phyloP scores from a whole-genome alignment of 495 filamentous ascomycete genomes.

The Polyplosphaeria fusca region DNA sequence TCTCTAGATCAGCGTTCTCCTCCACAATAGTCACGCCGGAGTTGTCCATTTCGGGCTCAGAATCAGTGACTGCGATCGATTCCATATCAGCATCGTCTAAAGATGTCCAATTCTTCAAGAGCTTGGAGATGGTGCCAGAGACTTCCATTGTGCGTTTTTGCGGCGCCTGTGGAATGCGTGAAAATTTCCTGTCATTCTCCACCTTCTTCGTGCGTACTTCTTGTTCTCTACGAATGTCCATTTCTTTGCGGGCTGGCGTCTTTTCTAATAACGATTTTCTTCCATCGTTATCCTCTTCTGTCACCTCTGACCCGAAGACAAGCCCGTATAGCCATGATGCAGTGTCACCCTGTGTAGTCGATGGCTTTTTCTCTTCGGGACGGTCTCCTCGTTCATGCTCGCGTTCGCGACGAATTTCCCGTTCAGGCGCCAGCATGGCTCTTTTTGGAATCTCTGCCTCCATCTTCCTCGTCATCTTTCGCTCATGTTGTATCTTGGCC shows the following conservation, averaged over 20 bases:
- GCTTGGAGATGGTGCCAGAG: background rate
- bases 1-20: background rate
- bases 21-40: background rate
- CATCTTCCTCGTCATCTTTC: background rate
- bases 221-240: background rate
- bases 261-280: no score
- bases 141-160: background rate
- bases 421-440: background rate
- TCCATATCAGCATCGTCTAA: background rate
- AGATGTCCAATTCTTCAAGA: background rate
- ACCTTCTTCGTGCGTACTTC: background rate
- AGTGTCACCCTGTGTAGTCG: background rate
- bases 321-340: background rate
- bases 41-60: background rate
- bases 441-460: background rate
- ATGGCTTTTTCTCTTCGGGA: background rate
- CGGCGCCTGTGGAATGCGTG: background rate
- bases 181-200: background rate
- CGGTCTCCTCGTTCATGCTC: background rate
- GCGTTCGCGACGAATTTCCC: background rate
- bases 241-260: background rate
- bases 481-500: background rate
- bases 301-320: background rate
- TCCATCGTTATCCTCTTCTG: background rate
- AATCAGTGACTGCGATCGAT: background rate